phyloP scores from a whole-genome alignment of 768 basidiomycete species.

The Paxillus ammoniavirescens region DNA sequence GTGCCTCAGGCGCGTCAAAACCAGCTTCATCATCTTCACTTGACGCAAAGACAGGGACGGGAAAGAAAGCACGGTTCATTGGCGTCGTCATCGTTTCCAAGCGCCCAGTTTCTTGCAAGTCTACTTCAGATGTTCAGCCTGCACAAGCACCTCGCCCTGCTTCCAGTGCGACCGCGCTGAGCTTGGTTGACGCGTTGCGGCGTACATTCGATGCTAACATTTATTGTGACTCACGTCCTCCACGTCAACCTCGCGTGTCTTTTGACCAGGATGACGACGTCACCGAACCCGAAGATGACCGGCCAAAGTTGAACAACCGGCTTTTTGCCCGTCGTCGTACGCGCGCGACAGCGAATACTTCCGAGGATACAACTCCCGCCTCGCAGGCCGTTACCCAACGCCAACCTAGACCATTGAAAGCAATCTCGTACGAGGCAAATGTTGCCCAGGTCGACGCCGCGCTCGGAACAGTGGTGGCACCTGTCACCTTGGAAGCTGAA shows the following conservation, averaged over 20 bases:
- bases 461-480: constrained; percentile 22
- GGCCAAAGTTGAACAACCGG: constrained; percentile 7
- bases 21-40: not conserved
- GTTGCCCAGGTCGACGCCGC: constrained; percentile 17
- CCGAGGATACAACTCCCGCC: constrained; percentile 1
- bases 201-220: constrained; percentile 28
- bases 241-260: not conserved
- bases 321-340: constrained; percentile 6
- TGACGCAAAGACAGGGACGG: not conserved
- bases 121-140: not conserved
- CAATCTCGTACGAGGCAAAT: constrained; percentile 21
- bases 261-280: not conserved
- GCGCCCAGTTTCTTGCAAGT: not conserved
- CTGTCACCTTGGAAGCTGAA: constrained; percentile 18
- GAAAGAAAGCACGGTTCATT: constrained; percentile 22
- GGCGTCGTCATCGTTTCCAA: constrained; percentile 23
- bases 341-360: not conserved
- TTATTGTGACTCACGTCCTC: not conserved
- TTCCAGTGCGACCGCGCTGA: constrained; percentile 1
- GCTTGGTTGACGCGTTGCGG: constrained; percentile 23
- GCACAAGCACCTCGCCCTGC: not conserved
- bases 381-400: constrained; percentile 2
- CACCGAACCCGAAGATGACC: constrained; percentile 24
- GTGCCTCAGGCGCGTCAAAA: not conserved
- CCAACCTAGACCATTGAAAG: constrained; percentile 16